Evolutionary conservation across 768 basidiomycete species (phyloP).

Genomic region (Boletus rufocinnamomeus): DNA sequence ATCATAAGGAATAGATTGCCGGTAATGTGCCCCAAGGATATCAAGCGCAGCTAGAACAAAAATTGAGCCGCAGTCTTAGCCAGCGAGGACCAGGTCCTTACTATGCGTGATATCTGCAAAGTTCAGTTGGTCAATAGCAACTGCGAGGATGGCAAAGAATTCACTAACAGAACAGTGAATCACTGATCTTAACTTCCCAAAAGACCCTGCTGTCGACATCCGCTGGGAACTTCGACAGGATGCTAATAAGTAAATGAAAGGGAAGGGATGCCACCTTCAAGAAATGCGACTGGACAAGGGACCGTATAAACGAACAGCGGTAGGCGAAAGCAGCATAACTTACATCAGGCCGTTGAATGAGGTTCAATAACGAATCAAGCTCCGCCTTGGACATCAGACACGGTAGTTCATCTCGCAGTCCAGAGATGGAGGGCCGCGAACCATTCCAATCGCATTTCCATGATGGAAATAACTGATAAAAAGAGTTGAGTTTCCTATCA

Average conservation of each 20-base stretch:
- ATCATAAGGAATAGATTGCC: conserved; percentile 35
- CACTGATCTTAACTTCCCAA: conserved; percentile 63
- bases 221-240: conserved; percentile 75
- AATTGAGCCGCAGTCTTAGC: conserved; percentile 27
- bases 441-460: conserved; percentile 80
- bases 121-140: conserved; percentile 10
- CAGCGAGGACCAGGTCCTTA: conserved; percentile 13
- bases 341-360: conserved; percentile 79
- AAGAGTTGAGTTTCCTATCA: conserved; percentile 1
- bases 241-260: conserved; percentile 74
- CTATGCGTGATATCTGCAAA: conserved; percentile 39
- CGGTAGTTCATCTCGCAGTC: conserved; percentile 58
- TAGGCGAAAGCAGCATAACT: conserved; percentile 28
- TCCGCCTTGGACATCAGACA: conserved; percentile 69
- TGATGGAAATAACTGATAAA: conserved; percentile 68
- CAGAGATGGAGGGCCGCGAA: conserved; percentile 64
- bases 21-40: conserved; percentile 54
- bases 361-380: conserved; percentile 61
- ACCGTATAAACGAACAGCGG: conserved; percentile 14
- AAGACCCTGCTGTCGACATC: conserved; percentile 77
- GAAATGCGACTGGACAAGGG: conserved; percentile 67
- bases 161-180: conserved; percentile 65
- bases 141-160: neutral
- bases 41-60: conserved; percentile 49
- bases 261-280: conserved; percentile 82